These are phyloP conservation scores for Stentor roeselii DNA, from an alignment of 73 alveolate genomes.

Conservation along the genomic window DNA sequence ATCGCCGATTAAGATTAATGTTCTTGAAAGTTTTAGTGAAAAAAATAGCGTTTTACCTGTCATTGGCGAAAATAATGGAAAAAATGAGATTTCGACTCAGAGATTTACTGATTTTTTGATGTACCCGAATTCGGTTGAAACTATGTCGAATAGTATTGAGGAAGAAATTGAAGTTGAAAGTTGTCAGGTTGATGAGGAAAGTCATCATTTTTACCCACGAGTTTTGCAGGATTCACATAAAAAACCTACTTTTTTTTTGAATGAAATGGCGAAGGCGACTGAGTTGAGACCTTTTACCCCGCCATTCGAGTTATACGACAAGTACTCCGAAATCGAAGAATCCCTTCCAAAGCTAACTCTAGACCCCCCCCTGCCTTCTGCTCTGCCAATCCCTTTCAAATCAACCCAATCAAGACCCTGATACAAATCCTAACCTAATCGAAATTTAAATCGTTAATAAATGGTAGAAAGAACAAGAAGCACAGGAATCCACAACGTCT, in stretches of 20 bases:
- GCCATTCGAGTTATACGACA: too few species aligned
- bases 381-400: too few species aligned
- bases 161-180: conserved; percentile 23
- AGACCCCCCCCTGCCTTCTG: too few species aligned
- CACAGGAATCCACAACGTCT: too few species aligned
- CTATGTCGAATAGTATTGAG: background rate
- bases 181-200: background rate
- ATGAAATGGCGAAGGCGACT: background rate
- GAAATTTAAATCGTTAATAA: too few species aligned
- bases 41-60: background rate
- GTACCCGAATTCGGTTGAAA: background rate
- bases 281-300: conserved; percentile 21
- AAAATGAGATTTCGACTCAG: too few species aligned
- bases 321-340: too few species aligned
- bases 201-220: background rate
- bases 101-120: too few species aligned
- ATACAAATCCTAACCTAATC: too few species aligned
- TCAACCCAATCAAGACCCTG: too few species aligned
- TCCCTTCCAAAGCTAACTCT: too few species aligned
- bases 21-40: background rate
- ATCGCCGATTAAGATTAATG: background rate
- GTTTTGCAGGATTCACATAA: background rate
- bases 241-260: background rate
- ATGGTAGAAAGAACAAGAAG: too few species aligned
- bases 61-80: background rate